Percentiles rank a stretch among this genome's conserved stretches.
Evolutionary conservation across 2,329 filamentous ascomycete species (phyloP).

Genomic region (Nannizziopsis arthrosporioides): DNA sequence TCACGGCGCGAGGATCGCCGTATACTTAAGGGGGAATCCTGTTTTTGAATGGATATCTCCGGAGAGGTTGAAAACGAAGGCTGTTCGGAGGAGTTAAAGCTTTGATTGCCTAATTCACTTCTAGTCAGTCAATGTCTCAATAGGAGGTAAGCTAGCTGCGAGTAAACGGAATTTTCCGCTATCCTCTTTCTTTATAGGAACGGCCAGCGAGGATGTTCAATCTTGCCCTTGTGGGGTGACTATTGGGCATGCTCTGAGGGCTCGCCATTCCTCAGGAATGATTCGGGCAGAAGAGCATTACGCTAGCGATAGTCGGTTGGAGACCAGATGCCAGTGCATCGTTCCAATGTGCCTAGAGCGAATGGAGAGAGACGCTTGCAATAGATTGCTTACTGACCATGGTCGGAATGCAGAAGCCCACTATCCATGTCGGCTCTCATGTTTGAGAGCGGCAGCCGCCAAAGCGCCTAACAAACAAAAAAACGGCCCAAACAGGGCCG

Average conservation of each 20-base stretch:
- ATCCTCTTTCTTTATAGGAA: background rate
- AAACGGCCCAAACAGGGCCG: background rate
- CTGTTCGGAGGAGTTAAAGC: background rate
- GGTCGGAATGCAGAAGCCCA: background rate
- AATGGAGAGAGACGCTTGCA: background rate
- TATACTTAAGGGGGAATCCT: background rate
- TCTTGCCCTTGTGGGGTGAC: background rate
- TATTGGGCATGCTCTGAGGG: no score
- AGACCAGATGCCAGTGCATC: no score
- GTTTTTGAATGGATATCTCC: slow-evolving; percentile 2
- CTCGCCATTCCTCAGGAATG: no score
- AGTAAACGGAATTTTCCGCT: background rate
- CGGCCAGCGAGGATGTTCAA: background rate
- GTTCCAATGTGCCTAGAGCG: background rate
- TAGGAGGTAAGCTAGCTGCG: background rate
- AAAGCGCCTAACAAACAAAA: background rate
- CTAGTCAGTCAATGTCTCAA: slow-evolving; percentile 5
- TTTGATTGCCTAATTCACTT: slow-evolving; percentile 3
- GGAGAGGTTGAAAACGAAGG: background rate
- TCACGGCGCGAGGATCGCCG: slow-evolving; percentile 28
- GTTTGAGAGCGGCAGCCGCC: background rate
- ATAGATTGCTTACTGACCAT: slow-evolving; percentile 4
- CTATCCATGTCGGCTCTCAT: slow-evolving; percentile 5
- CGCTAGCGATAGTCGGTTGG: no score
- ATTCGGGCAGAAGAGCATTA: no score